Base-by-base conservation (phyloP, 2,329 filamentous ascomycete genomes). In the Chrysoporthe deuterocubensis region DNA sequence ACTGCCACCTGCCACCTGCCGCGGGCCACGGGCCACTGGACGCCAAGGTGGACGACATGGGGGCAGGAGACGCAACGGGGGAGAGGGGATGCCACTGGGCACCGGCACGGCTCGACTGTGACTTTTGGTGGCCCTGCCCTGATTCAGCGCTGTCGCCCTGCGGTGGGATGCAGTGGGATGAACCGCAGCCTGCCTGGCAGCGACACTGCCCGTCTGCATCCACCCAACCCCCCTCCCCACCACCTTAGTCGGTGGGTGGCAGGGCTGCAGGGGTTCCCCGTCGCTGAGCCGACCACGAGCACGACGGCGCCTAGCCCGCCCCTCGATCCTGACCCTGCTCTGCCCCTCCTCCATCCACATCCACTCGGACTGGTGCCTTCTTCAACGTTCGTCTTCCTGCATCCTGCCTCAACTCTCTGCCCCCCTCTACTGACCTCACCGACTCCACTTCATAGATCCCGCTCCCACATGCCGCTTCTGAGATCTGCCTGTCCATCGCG, bases 221-320 rank as follows among this genome's bases (percentile, higher is more conserved):
- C 26, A 26, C 26, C 26, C 26, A 26, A 26, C n/a, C 14, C 11
- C 43, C 16, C 3, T 2, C 59, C 59, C 59, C 42, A 37, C 21
- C 58, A 34, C 37, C 57, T 18, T 14, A 44, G 57, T 16, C 48
- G 34, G 57, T 42, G 40, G 62, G 37, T 46, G 16, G 56, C 52
- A 50, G 18, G 32, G 54, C 43, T 60, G 56, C 63, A 65, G 44
- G 63, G 63, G 34, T 64, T 42, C 63, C 63, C 63, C 56, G 43
- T 48, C 63, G 43, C 63, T 60, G 63, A 21, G 43, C 54, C 63
- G 63, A 65, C 56, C 43, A 44, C 62, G 37, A 57, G 18, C 26
- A 26, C 26, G 26, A 26, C 37, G 34, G 3, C 16, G 34, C 59
- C 43, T 34, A 18, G 60, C 58, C 21, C 14, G 58, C 42, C 58